A percentile compares a stretch with the other conserved stretches of the same genome.
phyloP scores from a whole-genome alignment of 2,329 filamentous ascomycete genomes.

The Xenosphaeropsis pyriputrescens region DNA sequence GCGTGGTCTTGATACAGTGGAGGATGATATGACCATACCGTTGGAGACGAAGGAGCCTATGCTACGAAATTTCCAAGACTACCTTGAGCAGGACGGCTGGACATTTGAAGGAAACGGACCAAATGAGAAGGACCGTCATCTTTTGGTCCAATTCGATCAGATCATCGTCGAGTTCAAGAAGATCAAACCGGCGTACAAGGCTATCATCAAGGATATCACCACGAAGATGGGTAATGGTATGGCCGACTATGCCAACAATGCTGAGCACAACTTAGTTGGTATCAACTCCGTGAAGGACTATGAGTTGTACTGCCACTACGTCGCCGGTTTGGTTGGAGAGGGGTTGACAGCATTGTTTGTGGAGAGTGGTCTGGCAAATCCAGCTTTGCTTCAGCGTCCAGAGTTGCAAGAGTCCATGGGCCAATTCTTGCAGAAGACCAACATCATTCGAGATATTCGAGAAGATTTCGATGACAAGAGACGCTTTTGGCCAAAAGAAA shows the following conservation, averaged over 20 bases:
- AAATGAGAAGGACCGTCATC: slow-evolving; percentile 85
- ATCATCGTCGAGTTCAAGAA: slow-evolving; percentile 79
- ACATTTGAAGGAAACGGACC: slow-evolving; percentile 74
- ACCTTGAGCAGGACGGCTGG: slow-evolving; percentile 77
- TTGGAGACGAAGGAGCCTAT: slow-evolving; percentile 73
- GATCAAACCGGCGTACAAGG: slow-evolving; percentile 70
- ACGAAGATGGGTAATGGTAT: slow-evolving; percentile 95
- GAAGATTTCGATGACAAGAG: slow-evolving; percentile 82
- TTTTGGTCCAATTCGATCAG: slow-evolving; percentile 83
- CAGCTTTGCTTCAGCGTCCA: slow-evolving; percentile 62
- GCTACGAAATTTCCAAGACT: slow-evolving; percentile 66
- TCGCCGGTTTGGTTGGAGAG: slow-evolving; percentile 95
- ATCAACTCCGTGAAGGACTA: slow-evolving; percentile 80
- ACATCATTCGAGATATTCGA: slow-evolving; percentile 91
- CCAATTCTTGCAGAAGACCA: slow-evolving; percentile 93
- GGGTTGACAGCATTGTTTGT: slow-evolving; percentile 86
- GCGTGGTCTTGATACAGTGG: slow-evolving; percentile 90
- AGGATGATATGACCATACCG: slow-evolving; percentile 93
- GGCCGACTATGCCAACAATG: slow-evolving; percentile 85
- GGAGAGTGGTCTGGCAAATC: slow-evolving; percentile 72
- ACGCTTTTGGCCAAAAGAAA: slow-evolving; percentile 88
- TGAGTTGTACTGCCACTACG: slow-evolving; percentile 95
- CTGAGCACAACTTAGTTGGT: slow-evolving; percentile 65
- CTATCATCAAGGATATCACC: slow-evolving; percentile 85
- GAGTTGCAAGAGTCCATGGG: slow-evolving; percentile 91